These are phyloP conservation scores for Chalaropsis ovoidea DNA, from an alignment of 2,329 filamentous ascomycete species.

Conservation along the genomic window DNA sequence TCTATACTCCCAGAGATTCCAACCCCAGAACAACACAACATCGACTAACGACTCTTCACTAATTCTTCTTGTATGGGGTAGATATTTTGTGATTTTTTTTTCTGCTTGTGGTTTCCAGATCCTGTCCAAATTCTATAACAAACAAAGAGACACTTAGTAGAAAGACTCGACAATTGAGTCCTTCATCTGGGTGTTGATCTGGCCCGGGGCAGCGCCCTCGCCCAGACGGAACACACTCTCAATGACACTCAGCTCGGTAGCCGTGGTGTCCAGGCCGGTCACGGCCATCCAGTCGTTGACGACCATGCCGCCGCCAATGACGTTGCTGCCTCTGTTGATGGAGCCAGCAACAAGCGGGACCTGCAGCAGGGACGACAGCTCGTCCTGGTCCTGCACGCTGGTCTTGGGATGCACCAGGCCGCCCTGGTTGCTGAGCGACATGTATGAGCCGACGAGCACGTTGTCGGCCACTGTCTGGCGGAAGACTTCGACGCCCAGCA, in stretches of 20 bases:
- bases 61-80: background rate
- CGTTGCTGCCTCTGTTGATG: slow-evolving; percentile 84
- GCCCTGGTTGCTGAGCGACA: slow-evolving; percentile 90
- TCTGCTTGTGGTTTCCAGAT: background rate
- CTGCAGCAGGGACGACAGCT: slow-evolving; percentile 84
- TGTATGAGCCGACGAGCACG: slow-evolving; percentile 91
- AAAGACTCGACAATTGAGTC: slow-evolving; percentile 99
- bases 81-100: slow-evolving; percentile 15
- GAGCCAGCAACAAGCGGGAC: slow-evolving; percentile 90
- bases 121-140: background rate
- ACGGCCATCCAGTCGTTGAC: slow-evolving; percentile 95
- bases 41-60: no score
- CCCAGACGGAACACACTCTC: slow-evolving; percentile 93
- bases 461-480: slow-evolving; percentile 94
- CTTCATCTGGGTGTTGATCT: slow-evolving; percentile 78
- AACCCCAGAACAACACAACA: slow-evolving; percentile 1
- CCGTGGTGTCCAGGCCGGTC: slow-evolving; percentile 83
- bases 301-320: slow-evolving; percentile 95
- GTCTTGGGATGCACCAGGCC: slow-evolving; percentile 97
- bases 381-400: slow-evolving; percentile 93
- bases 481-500: slow-evolving; percentile 80
- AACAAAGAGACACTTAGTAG: slow-evolving; percentile 51
- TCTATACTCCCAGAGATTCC: background rate
- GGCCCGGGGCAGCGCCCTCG: slow-evolving; percentile 68
- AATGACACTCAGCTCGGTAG: slow-evolving; percentile 89